Evolutionary conservation across 495 filamentous ascomycete genomes (phyloP).

Genomic region (Lasiosphaeria miniovina): DNA sequence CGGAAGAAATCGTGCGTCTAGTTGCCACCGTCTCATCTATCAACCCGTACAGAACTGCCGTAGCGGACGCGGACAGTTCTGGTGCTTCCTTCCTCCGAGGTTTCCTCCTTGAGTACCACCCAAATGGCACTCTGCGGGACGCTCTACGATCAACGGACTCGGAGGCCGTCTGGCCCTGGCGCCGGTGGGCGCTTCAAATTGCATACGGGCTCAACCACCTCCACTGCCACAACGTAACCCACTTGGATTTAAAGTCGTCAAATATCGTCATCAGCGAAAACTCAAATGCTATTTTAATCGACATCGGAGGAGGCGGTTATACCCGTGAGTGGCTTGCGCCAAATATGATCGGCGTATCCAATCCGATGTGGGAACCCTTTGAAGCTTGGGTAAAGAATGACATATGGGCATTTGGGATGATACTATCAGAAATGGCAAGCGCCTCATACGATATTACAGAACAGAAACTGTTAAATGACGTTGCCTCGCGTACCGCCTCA

Average conservation of each 20-base stretch:
- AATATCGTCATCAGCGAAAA: conserved; percentile 32
- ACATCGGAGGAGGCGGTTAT: conserved; percentile 34
- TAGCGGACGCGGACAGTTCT: background rate
- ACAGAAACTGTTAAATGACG: background rate
- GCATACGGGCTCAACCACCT: conserved; percentile 21
- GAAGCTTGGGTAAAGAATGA: background rate
- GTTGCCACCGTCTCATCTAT: background rate
- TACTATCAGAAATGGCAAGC: background rate
- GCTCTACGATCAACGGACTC: background rate
- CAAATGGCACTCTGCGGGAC: background rate
- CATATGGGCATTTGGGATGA: background rate
- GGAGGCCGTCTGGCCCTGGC: conserved; percentile 5
- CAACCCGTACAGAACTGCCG: background rate
- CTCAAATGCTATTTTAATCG: conserved; percentile 31
- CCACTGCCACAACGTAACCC: conserved; percentile 29
- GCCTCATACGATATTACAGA: conserved; percentile 1
- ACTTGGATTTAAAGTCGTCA: conserved; percentile 37
- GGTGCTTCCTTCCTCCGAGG: background rate
- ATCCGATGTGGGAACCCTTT: background rate
- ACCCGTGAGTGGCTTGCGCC: conserved; percentile 26
- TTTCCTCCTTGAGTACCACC: conserved; percentile 2
- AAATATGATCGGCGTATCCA: conserved; percentile 7
- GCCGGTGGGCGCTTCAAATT: conserved; percentile 31
- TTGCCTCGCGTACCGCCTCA: background rate
- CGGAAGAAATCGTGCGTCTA: background rate